Evolutionary conservation across 106 monocot genomes (phyloP), one percentile per base, ranked within the genome.

Genomic region (Allium cepa): DNA sequence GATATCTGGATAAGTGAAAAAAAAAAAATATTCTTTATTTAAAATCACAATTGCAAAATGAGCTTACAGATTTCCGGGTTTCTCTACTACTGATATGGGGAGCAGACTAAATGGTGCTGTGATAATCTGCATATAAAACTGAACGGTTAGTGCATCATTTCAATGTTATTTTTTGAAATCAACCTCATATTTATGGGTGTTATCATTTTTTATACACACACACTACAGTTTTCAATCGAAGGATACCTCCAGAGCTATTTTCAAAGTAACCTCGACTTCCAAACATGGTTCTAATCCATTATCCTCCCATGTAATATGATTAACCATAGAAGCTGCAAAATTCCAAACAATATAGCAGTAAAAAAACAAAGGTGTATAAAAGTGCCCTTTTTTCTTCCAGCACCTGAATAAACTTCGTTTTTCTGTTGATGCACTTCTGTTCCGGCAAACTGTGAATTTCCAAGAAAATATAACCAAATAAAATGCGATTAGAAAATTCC

Each of bases 1-100:
- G 14, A 13, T 8, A 5, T 10, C 57, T 12, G 12, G 8, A 17
- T 57, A 17, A 57, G 10, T 17, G 9, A n/a, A 57, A 13, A 14
- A 8, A 10, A 13, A 57, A 57, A 57, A 8, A 59, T 9, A 59
- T 62, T 12, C 22, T 62, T 11, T 13, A 4, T 15, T 26, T 9
- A 22, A 64, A 49, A 17, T 47, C 9, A n/a, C 16, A 64, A 15
- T 8, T 10, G 7, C 11, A 57, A 11, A 36, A 26, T 10, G 51
- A 9, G 65, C 88, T 84, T 79, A 94, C 90, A 90, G 48, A 73
- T 88, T 94, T 51, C 94, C 94, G 46, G 94, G 94, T 66, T 75
- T 81, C 76, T 94, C 90, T 26, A 94, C 81, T 17, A 85, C 90
- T 49, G 90, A 85, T 71, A 88, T 10, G 1, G 94, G 94, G 75